These are phyloP conservation scores for Saccharum officinarum DNA, from an alignment of 176 grass and related monocot genomes.

Conservation along the genomic window DNA sequence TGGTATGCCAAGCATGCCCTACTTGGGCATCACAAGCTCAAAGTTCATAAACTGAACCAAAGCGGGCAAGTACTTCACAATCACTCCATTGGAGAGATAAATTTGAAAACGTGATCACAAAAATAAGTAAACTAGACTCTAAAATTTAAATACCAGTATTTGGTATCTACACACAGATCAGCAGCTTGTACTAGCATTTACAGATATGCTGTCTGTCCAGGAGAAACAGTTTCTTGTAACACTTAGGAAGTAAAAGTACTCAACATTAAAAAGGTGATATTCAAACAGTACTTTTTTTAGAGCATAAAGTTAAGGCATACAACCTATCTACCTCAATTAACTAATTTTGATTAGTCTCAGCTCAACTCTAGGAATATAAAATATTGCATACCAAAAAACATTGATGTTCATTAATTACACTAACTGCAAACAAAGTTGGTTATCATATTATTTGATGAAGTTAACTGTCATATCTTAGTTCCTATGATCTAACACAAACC, in stretches of 20 bases:
- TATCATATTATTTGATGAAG: not conserved
- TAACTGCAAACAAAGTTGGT: not conserved
- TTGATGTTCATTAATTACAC: not conserved
- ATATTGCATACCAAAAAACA: not conserved
- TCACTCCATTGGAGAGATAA: not conserved
- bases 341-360: not conserved
- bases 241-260: not conserved
- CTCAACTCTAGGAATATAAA: not conserved
- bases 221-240: not conserved
- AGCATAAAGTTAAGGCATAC: not conserved
- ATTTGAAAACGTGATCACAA: not conserved
- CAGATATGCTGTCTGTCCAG: not conserved
- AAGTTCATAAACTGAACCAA: not conserved
- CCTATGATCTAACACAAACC: not conserved
- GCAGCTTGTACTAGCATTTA: not conserved
- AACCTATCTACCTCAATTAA: not conserved
- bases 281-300: not conserved
- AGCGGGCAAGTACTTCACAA: not conserved
- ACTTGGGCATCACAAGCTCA: not conserved
- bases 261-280: not conserved
- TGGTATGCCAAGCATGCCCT: not conserved
- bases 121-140: not conserved
- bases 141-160: not conserved
- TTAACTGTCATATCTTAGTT: not conserved
- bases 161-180: not conserved